A percentile compares a stretch with the other conserved stretches of the same genome.
phyloP scores from a whole-genome alignment of 805 yeast genomes.

The Saturnispora quitensis region DNA sequence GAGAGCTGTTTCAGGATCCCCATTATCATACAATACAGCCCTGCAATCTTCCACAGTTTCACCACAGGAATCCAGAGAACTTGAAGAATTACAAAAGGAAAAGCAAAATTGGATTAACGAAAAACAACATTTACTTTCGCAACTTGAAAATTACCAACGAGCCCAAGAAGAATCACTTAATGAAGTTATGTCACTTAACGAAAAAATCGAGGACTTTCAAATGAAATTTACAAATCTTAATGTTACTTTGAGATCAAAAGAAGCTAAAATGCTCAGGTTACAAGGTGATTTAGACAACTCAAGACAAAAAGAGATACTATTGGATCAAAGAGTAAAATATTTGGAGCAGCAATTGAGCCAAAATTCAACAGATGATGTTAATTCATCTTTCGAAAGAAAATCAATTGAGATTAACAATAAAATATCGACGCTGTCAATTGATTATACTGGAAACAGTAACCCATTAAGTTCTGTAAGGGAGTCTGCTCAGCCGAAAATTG shows the following conservation, averaged over 20 bases:
- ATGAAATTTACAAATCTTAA: conserved; percentile 43
- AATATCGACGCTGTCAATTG: conserved; percentile 28
- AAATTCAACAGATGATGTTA: not conserved
- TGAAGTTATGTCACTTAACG: conserved; percentile 29
- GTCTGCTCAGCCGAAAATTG: conserved; percentile 1
- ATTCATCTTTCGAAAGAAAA: conserved; percentile 7
- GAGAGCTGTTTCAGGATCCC: conserved; percentile 11
- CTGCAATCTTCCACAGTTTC: not conserved
- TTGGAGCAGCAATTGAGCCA: conserved; percentile 12
- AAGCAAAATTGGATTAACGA: conserved; percentile 39
- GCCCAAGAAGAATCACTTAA: conserved; percentile 26
- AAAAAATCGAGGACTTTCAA: conserved; percentile 33
- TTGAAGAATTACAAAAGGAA: conserved; percentile 44
- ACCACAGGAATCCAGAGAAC: conserved; percentile 33
- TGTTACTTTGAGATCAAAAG: conserved; percentile 53
- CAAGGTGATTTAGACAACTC: conserved; percentile 54
- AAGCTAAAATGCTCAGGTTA: conserved; percentile 54
- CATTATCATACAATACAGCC: conserved; percentile 7
- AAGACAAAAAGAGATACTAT: conserved; percentile 34
- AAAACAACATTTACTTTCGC: conserved; percentile 22
- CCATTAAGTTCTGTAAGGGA: not conserved
- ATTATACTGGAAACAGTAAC: conserved; percentile 9
- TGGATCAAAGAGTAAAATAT: conserved; percentile 17
- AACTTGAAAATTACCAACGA: conserved; percentile 23
- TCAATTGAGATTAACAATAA: conserved; percentile 24